phyloP scores from a whole-genome alignment of 1,284 basidiomycete species.

The Coniferiporia sulphurascens region DNA sequence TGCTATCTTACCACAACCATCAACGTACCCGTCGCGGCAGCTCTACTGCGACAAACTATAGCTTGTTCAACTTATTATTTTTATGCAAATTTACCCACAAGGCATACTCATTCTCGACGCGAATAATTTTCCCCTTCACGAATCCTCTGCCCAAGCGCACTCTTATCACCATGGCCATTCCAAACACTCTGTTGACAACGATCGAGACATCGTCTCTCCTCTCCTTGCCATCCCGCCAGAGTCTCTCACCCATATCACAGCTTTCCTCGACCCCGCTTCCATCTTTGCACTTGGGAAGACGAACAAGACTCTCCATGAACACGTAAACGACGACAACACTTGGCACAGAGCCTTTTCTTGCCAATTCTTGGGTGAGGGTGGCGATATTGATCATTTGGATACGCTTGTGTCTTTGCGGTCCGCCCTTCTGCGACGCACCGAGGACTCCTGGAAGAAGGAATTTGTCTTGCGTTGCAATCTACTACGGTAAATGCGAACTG shows the following conservation, averaged over 20 bases:
- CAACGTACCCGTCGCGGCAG: constrained; percentile 6
- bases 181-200: neutral
- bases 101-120: constrained; percentile 4
- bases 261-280: constrained; percentile 63
- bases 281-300: constrained; percentile 57
- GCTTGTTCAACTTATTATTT: neutral
- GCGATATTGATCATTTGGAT: constrained; percentile 48
- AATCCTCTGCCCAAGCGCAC: constrained; percentile 15
- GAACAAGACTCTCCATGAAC: constrained; percentile 51
- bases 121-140: constrained; percentile 1
- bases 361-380: constrained; percentile 63
- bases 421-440: constrained; percentile 52
- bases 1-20: constrained; percentile 11
- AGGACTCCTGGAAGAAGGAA: constrained; percentile 64
- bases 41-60: constrained; percentile 8
- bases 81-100: constrained; percentile 17
- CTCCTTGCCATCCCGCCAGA: constrained; percentile 63
- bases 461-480: constrained; percentile 52
- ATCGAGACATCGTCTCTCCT: constrained; percentile 22
- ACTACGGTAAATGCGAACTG: constrained; percentile 40
- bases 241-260: constrained; percentile 75
- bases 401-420: constrained; percentile 24
- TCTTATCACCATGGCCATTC: constrained; percentile 49
- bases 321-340: constrained; percentile 75
- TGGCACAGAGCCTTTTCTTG: constrained; percentile 79